Base-by-base conservation (phyloP, 2,329 filamentous ascomycete genomes). In the Colletotrichum cordylinicola region DNA sequence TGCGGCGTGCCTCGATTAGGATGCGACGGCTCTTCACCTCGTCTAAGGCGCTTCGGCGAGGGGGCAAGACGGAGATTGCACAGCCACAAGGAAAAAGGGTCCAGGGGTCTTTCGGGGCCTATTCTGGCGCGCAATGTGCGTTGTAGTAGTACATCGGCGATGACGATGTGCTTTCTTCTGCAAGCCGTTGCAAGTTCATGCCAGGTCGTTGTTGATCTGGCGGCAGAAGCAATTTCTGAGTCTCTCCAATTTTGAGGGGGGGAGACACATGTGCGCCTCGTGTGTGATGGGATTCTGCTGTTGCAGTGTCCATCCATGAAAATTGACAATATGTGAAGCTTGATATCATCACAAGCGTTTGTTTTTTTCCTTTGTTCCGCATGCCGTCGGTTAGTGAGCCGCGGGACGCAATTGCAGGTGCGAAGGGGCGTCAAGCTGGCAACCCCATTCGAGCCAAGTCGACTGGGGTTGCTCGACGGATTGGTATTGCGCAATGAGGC, bases 31-130 rank as follows among this genome's bases (percentile, higher is more conserved):
- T 70, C 21, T 52, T 55, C 52, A 58, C 15, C 55, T 67, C 31
- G 52, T 33, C 24, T 64, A 58, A 37, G 68, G 68, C 69, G 27
- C 37, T 64, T 67, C 48, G 48, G 21, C 29, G 58, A 62, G 71
- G 71, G 39, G 66, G 74, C 71, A 62, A 62, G 67, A 66, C 66
- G 72, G 72, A 67, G 72, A 76, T 70, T 76, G 61, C 74, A 75
- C 74, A 76, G 74, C 74, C 74, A 76, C 74, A 75, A 24, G 24
- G 52, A 13, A 24, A 29, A 75, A 71, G 72, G 71, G 74, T 75
- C 66, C 72, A 76, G 74, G 74, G 71, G 60, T 75, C 39, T 62
- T 52, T 48, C 5, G 55, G 29, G 24, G 82, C 84, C 83, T 85
- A 85, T 85, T 77, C 66, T 78, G 74, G 52, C 37, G 80, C 27